Conservation (phyloP, 2,329 filamentous ascomycete genomes). For the Paramyrothecium roridum region DNA sequence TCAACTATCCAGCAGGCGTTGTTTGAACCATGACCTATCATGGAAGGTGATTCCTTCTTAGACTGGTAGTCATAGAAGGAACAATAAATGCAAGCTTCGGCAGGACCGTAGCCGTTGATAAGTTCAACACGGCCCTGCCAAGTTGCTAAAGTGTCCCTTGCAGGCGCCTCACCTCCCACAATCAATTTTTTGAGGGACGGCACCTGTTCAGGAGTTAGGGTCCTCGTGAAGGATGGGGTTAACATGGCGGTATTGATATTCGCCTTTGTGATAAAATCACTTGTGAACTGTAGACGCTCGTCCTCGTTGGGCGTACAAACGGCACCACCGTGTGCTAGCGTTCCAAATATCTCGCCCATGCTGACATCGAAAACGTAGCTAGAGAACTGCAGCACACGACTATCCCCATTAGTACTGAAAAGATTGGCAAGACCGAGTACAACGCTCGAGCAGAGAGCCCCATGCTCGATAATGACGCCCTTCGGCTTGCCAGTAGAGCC, state of each 20-base stretch:
- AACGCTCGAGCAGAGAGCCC: constrained; percentile 1
- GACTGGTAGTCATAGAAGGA: not conserved
- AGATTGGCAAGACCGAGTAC: constrained; percentile 1
- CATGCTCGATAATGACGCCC: constrained; percentile 11
- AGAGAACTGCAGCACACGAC: constrained; percentile 15
- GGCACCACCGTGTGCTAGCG: constrained; percentile 11
- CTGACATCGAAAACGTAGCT: constrained; percentile 18
- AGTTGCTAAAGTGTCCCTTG: not conserved
- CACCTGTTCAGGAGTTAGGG: not conserved
- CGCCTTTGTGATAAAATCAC: constrained; percentile 7
- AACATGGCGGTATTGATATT: not conserved
- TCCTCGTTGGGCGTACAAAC: constrained; percentile 13
- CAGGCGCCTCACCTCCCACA: not conserved
- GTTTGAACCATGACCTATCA: constrained; percentile 4
- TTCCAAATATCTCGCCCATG: constrained; percentile 12
- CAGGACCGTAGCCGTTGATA: constrained; percentile 13
- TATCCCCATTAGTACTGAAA: constrained; percentile 3
- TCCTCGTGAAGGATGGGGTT: not conserved
- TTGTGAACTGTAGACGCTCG: constrained; percentile 2
- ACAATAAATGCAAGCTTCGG: constrained; percentile 8
- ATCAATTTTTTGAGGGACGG: not conserved
- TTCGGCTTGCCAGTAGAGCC: constrained; percentile 13
- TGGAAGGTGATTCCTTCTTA: not conserved
- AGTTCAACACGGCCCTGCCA: not conserved
- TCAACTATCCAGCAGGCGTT: constrained; percentile 9